A percentile compares a stretch with the other conserved stretches of the same genome.
Conservation (phyloP, 2,329 filamentous ascomycete genomes). For the Dothistroma septosporum region DNA sequence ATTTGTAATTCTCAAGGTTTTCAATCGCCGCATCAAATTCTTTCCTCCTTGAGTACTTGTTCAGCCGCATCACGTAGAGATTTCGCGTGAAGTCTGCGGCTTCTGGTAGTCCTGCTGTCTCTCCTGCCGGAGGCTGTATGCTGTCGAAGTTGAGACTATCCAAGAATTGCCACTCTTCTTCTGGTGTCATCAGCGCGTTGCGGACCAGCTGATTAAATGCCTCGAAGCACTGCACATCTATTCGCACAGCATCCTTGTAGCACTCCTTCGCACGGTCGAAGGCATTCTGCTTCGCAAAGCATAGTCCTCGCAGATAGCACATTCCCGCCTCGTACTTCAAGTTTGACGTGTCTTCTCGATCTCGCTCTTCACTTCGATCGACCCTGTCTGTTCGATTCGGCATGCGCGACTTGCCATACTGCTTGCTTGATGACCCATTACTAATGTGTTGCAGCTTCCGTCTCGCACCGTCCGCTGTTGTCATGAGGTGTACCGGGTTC, state of each 20-base stretch:
- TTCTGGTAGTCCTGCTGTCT: slow-evolving; percentile 68
- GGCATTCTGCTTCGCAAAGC: slow-evolving; percentile 94
- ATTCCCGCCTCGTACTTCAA: slow-evolving; percentile 91
- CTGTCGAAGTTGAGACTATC: slow-evolving; percentile 87
- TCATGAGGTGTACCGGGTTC: slow-evolving; percentile 85
- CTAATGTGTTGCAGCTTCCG: slow-evolving; percentile 67
- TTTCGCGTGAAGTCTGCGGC: slow-evolving; percentile 91
- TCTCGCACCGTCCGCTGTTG: slow-evolving; percentile 59
- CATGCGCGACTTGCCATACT: slow-evolving; percentile 38
- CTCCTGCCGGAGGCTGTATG: slow-evolving; percentile 59
- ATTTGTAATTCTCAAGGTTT: slow-evolving; percentile 87
- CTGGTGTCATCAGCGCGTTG: slow-evolving; percentile 84
- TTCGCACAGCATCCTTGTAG: slow-evolving; percentile 94
- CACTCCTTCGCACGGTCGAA: slow-evolving; percentile 97
- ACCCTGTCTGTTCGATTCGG: slow-evolving; percentile 47
- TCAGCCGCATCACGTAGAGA: slow-evolving; percentile 91
- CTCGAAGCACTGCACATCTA: slow-evolving; percentile 97
- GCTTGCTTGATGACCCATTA: slow-evolving; percentile 45
- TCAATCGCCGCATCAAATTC: slow-evolving; percentile 83
- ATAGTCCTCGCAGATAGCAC: slow-evolving; percentile 91
- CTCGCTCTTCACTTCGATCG: slow-evolving; percentile 58
- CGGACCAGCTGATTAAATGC: slow-evolving; percentile 94
- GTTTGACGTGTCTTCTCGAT: slow-evolving; percentile 66
- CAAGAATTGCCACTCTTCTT: slow-evolving; percentile 85
- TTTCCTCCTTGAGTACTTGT: slow-evolving; percentile 85